Conservation (phyloP, 345 rosid genomes). For the Arabidopsis suecica region DNA sequence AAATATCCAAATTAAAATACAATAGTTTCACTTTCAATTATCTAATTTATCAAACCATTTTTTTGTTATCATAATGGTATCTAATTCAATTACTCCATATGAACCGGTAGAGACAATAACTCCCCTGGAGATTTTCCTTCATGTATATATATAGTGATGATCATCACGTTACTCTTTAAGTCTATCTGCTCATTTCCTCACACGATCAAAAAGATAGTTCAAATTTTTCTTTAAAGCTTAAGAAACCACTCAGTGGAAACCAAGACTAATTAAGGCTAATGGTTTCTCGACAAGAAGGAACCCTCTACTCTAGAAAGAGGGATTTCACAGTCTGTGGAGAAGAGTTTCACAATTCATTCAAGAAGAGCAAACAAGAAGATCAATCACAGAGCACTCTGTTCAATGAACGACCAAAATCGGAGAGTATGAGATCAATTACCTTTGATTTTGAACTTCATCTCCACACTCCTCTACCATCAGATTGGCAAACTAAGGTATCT, state of each 20-base stretch:
- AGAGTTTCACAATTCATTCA: conserved; percentile 40
- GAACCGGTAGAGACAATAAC: conserved; percentile 49
- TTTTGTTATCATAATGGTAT: conserved; percentile 16
- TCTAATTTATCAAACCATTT: conserved; percentile 29
- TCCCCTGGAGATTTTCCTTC: conserved; percentile 40
- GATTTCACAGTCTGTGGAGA: conserved; percentile 33
- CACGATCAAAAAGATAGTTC: conserved; percentile 32
- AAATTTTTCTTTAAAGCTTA: conserved; percentile 5
- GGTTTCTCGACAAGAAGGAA: conserved; percentile 45
- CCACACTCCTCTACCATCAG: conserved; percentile 39
- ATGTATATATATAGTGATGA: conserved; percentile 34
- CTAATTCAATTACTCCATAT: conserved; percentile 41
- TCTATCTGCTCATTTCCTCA: conserved; percentile 38
- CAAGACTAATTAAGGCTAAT: conserved; percentile 21
- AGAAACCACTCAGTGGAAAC: conserved; percentile 28
- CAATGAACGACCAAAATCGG: conserved; percentile 35
- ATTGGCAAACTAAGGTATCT: conserved; percentile 43
- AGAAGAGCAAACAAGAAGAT: conserved; percentile 41
- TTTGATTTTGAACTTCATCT: conserved; percentile 45
- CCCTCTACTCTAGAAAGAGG: conserved; percentile 43
- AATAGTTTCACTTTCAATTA: background rate
- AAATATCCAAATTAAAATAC: conserved; percentile 19
- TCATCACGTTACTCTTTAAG: conserved; percentile 5
- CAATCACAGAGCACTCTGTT: conserved; percentile 33
- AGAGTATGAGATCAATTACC: conserved; percentile 33